These are phyloP conservation scores for Eucalyptus curtisii DNA, from an alignment of 345 rosid genomes.

Conservation along the genomic window DNA sequence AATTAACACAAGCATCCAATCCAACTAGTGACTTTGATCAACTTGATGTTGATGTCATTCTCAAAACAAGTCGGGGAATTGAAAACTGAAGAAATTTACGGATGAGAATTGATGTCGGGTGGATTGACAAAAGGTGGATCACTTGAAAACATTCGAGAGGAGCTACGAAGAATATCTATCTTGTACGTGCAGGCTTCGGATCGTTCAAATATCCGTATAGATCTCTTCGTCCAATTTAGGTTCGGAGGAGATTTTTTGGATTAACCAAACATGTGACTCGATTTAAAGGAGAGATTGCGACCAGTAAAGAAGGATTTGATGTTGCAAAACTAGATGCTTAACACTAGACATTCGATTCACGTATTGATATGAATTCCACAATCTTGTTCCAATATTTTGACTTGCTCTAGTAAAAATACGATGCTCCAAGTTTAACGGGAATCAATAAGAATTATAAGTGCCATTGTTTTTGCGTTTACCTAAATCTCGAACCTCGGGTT, in stretches of 20 bases:
- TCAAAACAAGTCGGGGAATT: not conserved
- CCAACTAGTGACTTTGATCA: not conserved
- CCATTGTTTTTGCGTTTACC: not conserved
- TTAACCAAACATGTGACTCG: not conserved
- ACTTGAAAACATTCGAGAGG: not conserved
- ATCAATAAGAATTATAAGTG: not conserved
- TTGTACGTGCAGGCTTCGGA: not conserved
- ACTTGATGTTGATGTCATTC: not conserved
- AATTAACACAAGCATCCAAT: accelerated
- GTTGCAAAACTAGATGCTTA: not conserved
- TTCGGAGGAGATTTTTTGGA: no score
- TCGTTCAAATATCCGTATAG: not conserved
- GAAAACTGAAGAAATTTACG: not conserved
- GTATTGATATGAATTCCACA: not conserved
- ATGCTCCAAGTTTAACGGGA: not conserved
- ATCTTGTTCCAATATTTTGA: not conserved
- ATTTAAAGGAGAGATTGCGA: not conserved
- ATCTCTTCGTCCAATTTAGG: not conserved
- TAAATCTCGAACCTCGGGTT: not conserved
- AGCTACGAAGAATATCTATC: not conserved
- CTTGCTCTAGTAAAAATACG: accelerated
- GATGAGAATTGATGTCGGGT: not conserved
- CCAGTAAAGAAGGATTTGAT: not conserved
- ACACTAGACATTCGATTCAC: not conserved
- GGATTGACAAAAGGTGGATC: not conserved